These are phyloP conservation scores for Henningerozyma blattae DNA, from an alignment of 805 yeast genomes.

Conservation along the genomic window DNA sequence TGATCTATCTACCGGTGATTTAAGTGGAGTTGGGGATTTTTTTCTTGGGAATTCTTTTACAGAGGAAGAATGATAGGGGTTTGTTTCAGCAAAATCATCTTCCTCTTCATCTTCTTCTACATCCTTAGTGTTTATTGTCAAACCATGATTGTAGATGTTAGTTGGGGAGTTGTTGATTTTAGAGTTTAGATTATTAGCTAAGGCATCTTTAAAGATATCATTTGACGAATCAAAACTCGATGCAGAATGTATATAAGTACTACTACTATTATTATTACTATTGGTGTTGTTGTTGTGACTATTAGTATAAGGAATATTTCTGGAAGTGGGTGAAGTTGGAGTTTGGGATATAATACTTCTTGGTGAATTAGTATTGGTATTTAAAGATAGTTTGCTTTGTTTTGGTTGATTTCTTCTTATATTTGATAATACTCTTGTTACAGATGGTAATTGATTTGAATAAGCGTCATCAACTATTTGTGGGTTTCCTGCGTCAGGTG, in stretches of 20 bases:
- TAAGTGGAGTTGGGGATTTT: background rate
- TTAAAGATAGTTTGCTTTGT: too few species aligned
- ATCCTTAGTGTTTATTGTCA: too few species aligned
- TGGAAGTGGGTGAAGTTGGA: background rate
- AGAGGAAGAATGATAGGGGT: too few species aligned
- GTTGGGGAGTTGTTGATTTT: background rate
- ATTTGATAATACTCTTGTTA: background rate
- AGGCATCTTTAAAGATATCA: background rate
- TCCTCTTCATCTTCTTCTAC: too few species aligned
- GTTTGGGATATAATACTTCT: background rate
- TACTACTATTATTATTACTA: too few species aligned
- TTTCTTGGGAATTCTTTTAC: too few species aligned
- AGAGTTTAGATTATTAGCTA: background rate
- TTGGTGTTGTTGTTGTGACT: background rate
- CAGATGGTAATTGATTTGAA: background rate
- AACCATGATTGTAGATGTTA: too few species aligned
- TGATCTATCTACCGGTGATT: conserved; percentile 8
- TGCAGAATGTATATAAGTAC: too few species aligned
- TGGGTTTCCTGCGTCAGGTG: conserved; percentile 3
- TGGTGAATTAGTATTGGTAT: background rate
- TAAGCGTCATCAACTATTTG: background rate
- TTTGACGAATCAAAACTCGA: too few species aligned
- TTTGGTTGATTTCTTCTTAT: background rate
- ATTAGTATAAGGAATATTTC: background rate
- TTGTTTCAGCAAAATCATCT: too few species aligned